These are phyloP conservation scores for Mycena alexandri DNA, from an alignment of 768 basidiomycete species.

Conservation along the genomic window DNA sequence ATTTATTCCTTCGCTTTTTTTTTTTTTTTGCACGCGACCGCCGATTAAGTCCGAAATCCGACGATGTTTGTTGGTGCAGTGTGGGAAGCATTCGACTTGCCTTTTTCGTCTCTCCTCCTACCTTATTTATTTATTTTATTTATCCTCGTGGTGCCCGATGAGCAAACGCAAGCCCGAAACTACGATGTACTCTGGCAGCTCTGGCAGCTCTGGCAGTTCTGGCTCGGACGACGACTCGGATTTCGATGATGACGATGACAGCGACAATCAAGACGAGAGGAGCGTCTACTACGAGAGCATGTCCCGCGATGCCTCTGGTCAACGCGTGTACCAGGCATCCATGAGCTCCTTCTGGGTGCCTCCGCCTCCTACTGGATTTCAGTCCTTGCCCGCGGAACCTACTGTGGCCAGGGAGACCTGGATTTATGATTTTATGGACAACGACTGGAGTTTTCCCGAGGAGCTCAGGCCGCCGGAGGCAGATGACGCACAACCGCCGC, in stretches of 20 bases:
- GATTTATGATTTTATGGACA: constrained; percentile 23
- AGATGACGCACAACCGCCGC: not conserved
- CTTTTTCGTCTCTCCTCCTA: not conserved
- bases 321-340: not conserved
- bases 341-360: not conserved
- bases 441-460: constrained; percentile 7
- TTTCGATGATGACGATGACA: not conserved
- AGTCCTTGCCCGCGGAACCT: no score
- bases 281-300: not conserved
- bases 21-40: no score
- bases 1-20: no score
- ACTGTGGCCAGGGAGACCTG: not conserved
- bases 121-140: constrained; percentile 2
- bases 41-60: no score
- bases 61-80: not conserved
- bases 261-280: not conserved
- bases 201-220: not conserved
- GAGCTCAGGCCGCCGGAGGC: not conserved
- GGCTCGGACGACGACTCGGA: not conserved
- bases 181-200: not conserved
- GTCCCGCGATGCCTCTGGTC: not conserved
- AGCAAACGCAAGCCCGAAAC: not conserved
- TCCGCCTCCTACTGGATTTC: not conserved
- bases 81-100: not conserved
- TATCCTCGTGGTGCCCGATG: not conserved